phyloP scores from a whole-genome alignment of 306 rosid genomes.

The Potentilla sterilis region DNA sequence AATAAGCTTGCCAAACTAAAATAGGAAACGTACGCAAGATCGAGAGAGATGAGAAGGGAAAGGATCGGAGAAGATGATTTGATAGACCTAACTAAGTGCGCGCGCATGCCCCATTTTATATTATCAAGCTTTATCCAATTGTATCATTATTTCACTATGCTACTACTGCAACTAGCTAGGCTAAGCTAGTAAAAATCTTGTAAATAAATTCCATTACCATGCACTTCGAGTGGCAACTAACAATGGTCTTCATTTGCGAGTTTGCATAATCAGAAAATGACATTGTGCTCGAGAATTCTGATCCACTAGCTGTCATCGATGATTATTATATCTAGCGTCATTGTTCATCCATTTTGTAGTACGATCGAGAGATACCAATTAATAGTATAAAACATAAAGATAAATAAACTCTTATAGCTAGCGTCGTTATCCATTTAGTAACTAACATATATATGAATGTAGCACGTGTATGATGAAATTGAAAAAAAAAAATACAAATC shows the following conservation, averaged over 20 bases:
- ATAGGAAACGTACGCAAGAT: conserved; percentile 3
- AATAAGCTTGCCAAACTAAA: conserved; percentile 71
- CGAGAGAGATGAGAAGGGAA: background rate
- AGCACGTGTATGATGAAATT: background rate
- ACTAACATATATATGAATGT: background rate
- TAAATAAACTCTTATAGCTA: too few relatives aligned
- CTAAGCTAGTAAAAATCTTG: conserved; percentile 8
- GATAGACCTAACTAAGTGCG: conserved; percentile 9
- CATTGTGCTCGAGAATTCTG: background rate
- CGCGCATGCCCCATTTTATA: conserved; percentile 12
- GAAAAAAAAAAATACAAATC: too few relatives aligned
- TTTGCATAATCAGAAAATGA: background rate
- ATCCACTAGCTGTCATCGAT: background rate
- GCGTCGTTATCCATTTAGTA: too few relatives aligned
- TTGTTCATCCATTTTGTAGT: background rate
- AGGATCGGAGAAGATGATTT: conserved; percentile 4
- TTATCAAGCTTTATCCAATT: conserved; percentile 6
- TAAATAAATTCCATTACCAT: conserved; percentile 4
- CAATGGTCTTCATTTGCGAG: background rate
- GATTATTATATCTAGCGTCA: background rate
- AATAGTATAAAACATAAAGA: too few relatives aligned
- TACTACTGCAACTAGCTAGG: conserved; percentile 4
- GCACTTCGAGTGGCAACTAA: conserved; percentile 9
- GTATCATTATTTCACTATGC: conserved; percentile 4
- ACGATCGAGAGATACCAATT: too few relatives aligned